Evolutionary conservation across 2,329 filamentous ascomycete species (phyloP), one percentile per base, ranked within the genome.

Genomic region (Myriangium duriaei): DNA sequence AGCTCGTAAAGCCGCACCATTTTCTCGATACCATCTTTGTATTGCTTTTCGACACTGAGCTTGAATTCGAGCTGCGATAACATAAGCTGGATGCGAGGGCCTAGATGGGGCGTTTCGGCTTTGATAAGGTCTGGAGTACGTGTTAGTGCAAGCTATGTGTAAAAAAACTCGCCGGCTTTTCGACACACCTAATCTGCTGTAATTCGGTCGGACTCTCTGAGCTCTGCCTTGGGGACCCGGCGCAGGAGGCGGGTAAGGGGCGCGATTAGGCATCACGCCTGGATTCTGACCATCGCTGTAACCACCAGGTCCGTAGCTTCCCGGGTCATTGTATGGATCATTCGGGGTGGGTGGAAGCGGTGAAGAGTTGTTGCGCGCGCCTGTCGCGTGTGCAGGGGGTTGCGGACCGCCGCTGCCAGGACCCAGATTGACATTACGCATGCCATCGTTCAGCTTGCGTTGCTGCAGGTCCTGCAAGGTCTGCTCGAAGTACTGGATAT

Each of bases 31-130:
- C 91, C 91, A 55, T 93, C 92, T 48, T 96, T 86, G 62, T 98
- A 98, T 63, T 98, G 91, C 58, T 95, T 93, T 60, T 98, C 91
- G 17, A 98, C 91, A 49, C 91, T 94, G 44, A 98, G 73, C 66
- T 98, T 98, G 68, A 98, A 98, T 61, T 96, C 86, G 46, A 98
- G 79, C 61, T 98, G 91, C 33, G 91, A 93, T 54, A 98, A 69
- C 91, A 98, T 98, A 54, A 96, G 81, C 65, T 98, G 91, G 54
- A 98, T 98, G 49, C 92, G 86, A 43, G 91, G 88, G 21, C 91
- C 91, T 45, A 98, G 78, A 58, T 95, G 84, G 12, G 83, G 82
- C 19, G 87, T 95, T 57, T 98, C 91, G 63, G 92, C 94, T 75
- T 96, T 96, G 66, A 98, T 95, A 46, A 98, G 69, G 63, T 98